Base-by-base conservation (phyloP, 306 rosid genomes). In the Sesbania bispinosa region DNA sequence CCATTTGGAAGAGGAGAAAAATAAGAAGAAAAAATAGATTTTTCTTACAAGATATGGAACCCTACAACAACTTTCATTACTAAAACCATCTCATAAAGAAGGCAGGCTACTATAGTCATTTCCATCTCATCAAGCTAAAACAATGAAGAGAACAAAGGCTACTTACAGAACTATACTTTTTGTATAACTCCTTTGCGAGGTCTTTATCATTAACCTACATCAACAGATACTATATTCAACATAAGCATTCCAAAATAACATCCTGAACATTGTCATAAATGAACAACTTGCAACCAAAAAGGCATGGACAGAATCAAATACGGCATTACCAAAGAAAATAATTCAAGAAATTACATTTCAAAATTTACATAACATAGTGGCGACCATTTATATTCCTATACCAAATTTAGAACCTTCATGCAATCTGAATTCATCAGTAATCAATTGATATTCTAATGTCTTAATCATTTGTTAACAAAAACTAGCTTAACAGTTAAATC, bases 101-200 rank as follows among this genome's bases (percentile, higher is more conserved):
- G 41, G 43, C 45, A 73, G 46, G 67, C 27, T 13, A 33, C 59
- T 48, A 4, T 21, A 60, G 16, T n/a, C 55, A 74, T 71, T 69
- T 62, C 52, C 53, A 69, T 51, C 57, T 69, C 65, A 18, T 52
- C 46, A 64, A 23, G 51, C 64, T 62, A 43, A 62, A 65, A 32
- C 47, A 74, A 29, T 23, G 42, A 66, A 69, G 54, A 26, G 53
- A 50, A 35, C 14, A 63, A 65, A 30, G 29, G 29, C 80, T 58
- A 87, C 98, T 87, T 73, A 93, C 98, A 26, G 92, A 84, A 75
- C 98, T 93, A 78, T 93, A 86, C 81, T 93, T 93, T 74, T 93
- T 93, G 81, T 93, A 93, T 75, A 93, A 86, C 81, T 90, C 98
- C 84, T 88, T 93, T 8, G 94, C 51, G 52, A 93, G 97, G 75